These are phyloP conservation scores for Aureobasidium uvarum DNA, from an alignment of 2,329 filamentous ascomycete species.

Conservation along the genomic window DNA sequence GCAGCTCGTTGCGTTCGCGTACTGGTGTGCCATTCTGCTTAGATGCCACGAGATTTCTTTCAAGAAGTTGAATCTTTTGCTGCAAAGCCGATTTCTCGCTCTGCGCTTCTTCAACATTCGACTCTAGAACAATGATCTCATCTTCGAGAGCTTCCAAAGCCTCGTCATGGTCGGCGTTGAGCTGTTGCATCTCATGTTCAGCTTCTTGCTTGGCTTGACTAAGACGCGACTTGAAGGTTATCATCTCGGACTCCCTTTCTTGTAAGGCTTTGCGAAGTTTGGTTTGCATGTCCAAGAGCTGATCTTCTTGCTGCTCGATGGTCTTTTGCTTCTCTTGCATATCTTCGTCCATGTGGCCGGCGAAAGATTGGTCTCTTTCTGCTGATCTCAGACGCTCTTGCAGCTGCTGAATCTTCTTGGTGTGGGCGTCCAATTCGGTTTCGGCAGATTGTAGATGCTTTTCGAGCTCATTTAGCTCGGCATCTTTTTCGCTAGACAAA, in stretches of 20 bases:
- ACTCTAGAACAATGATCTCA: slow-evolving; percentile 51
- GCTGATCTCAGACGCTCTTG: slow-evolving; percentile 27
- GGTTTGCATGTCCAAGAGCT: slow-evolving; percentile 27
- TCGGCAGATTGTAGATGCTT: slow-evolving; percentile 37
- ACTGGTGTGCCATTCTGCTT: slow-evolving; percentile 41
- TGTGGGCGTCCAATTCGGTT: slow-evolving; percentile 36
- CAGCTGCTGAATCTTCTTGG: slow-evolving; percentile 31
- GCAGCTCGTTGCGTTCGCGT: slow-evolving; percentile 40
- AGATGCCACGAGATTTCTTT: slow-evolving; percentile 39
- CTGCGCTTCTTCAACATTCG: slow-evolving; percentile 44
- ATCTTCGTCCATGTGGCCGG: slow-evolving; percentile 27
- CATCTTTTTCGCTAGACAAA: slow-evolving; percentile 40
- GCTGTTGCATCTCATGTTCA: slow-evolving; percentile 39
- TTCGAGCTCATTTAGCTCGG: slow-evolving; percentile 40
- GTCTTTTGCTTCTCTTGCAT: slow-evolving; percentile 26
- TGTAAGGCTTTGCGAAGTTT: slow-evolving; percentile 28
- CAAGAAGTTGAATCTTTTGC: slow-evolving; percentile 51
- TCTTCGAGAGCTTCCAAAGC: slow-evolving; percentile 55
- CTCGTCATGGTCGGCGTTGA: slow-evolving; percentile 41
- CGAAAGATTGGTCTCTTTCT: slow-evolving; percentile 27
- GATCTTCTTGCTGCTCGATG: slow-evolving; percentile 27
- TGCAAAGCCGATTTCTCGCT: slow-evolving; percentile 59
- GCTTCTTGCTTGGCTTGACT: slow-evolving; percentile 2
- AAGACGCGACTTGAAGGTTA: slow-evolving; percentile 13
- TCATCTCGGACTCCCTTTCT: slow-evolving; percentile 26